These are phyloP conservation scores for Daedaleopsis nitida DNA, from an alignment of 768 basidiomycete species.

Conservation along the genomic window DNA sequence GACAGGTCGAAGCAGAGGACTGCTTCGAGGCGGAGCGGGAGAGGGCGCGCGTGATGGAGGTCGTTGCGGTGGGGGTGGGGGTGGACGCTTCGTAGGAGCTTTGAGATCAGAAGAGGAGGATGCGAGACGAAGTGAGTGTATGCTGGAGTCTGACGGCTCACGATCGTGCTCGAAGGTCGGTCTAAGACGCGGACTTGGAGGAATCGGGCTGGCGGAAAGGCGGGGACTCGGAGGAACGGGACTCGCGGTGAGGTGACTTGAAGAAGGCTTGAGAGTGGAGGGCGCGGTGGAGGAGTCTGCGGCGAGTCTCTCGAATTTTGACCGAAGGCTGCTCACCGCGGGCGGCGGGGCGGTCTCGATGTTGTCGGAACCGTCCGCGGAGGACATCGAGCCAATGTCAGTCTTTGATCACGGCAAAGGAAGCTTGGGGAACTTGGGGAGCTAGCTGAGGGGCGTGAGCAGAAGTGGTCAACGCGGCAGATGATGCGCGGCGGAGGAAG, in stretches of 20 bases:
- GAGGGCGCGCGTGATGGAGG: constrained; percentile 31
- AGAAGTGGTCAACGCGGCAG: not conserved
- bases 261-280: constrained; percentile 12
- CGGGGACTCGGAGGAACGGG: not conserved
- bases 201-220: constrained; percentile 9
- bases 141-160: constrained; percentile 26
- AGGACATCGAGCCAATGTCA: constrained; percentile 20
- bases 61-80: constrained; percentile 65
- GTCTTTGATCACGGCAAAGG: constrained; percentile 11
- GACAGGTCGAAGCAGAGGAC: constrained; percentile 57
- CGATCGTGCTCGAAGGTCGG: constrained; percentile 34
- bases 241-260: constrained; percentile 8
- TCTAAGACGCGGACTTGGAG: constrained; percentile 40
- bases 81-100: constrained; percentile 41
- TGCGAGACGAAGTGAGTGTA: constrained; percentile 44
- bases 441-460: not conserved
- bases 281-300: constrained; percentile 35
- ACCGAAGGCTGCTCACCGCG: constrained; percentile 70
- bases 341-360: constrained; percentile 58
- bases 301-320: constrained; percentile 71
- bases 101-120: constrained; percentile 60
- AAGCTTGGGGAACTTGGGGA: not conserved
- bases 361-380: constrained; percentile 26
- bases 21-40: constrained; percentile 42
- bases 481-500: no score